These are phyloP conservation scores for Coemansia sp. DNA, from an alignment of 192 early-diverging fungal species.

Conservation along the genomic window DNA sequence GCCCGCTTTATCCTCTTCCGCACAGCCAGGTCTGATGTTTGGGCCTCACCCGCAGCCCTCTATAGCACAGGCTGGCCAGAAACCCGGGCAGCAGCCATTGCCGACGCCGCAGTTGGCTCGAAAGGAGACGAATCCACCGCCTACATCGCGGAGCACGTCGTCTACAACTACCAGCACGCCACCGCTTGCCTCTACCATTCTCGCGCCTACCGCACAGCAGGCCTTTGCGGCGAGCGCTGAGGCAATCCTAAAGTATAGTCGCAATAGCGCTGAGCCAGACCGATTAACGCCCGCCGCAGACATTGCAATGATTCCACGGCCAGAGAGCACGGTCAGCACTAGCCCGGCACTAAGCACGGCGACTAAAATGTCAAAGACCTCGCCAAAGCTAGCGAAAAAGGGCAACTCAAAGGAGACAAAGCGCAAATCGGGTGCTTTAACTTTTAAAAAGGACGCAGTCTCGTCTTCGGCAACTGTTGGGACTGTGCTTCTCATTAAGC, in stretches of 20 bases:
- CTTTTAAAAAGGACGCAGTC: slow-evolving; percentile 8
- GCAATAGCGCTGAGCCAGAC: slow-evolving; percentile 1
- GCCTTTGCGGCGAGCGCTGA: neutral
- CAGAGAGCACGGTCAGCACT: slow-evolving; percentile 11
- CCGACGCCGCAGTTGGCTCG: neutral
- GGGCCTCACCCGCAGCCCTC: neutral
- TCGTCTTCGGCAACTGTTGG: neutral
- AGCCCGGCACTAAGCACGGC: slow-evolving; percentile 45
- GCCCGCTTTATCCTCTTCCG: neutral
- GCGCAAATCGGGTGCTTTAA: slow-evolving; percentile 6
- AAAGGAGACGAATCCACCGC: slow-evolving; percentile 3
- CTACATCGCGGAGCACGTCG: slow-evolving; percentile 13
- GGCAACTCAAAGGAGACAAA: slow-evolving; percentile 14
- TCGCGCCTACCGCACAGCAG: neutral
- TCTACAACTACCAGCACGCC: slow-evolving; percentile 26
- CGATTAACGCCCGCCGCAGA: neutral
- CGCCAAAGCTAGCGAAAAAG: slow-evolving; percentile 18
- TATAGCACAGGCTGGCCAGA: neutral
- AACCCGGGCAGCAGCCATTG: neutral
- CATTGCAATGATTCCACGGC: neutral
- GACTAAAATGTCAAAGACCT: slow-evolving; percentile 26
- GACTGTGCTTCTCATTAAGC: neutral
- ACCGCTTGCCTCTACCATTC: slow-evolving; percentile 15
- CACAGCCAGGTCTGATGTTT: neutral
- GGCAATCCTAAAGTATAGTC: neutral